Base-by-base conservation (phyloP, 2,329 filamentous ascomycete genomes). In the Cladophialophora immunda region DNA sequence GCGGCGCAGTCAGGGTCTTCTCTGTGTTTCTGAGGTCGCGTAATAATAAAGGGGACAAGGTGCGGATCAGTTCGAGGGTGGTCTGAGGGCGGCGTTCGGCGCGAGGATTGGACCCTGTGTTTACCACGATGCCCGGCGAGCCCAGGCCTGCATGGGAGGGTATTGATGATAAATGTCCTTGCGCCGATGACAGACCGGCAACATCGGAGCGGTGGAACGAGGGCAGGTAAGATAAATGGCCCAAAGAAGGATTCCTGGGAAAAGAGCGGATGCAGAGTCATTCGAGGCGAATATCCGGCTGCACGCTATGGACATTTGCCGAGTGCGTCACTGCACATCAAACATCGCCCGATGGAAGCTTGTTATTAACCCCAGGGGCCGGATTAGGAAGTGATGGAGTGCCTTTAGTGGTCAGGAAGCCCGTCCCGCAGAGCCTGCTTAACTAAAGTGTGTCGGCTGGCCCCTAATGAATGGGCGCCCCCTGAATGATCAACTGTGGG, bases 141-240 rank as follows among this genome's bases (percentile, higher is more conserved):
- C 34, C 8, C 11, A 11, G 34, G 9, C 19, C 17, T 19, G 17
- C 17, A 47, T 7, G 45, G 45, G 11, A 25, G 8, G 19, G 45
- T 25, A 19, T 9, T 50, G 3, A 50, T 25, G 45, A 50, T 50
- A 50, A 50, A 50, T 25, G 45, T 25, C 45, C 45, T 8, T 25
- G 45, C 2, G 45, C 22, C 45, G 45, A 50, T 50, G 4, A 19
- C 22, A 50, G 45, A 5, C 45, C 45, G 45, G 45, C 19, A 50
- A 50, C 7, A 50, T 50, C 45, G 45, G 45, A 50, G 45, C 45
- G 25, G 45, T 50, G 45, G 45, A 25, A 50, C 22, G 25, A 50
- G 11, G 11, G 19, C 22, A 50, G 45, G 45, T 50, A 9, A 50
- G 45, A 50, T 50, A 25, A 25, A 25, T 50, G 19, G 15, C 45